Base-by-base conservation (phyloP, 1,284 basidiomycete species). In the Heimioporus retisporus region DNA sequence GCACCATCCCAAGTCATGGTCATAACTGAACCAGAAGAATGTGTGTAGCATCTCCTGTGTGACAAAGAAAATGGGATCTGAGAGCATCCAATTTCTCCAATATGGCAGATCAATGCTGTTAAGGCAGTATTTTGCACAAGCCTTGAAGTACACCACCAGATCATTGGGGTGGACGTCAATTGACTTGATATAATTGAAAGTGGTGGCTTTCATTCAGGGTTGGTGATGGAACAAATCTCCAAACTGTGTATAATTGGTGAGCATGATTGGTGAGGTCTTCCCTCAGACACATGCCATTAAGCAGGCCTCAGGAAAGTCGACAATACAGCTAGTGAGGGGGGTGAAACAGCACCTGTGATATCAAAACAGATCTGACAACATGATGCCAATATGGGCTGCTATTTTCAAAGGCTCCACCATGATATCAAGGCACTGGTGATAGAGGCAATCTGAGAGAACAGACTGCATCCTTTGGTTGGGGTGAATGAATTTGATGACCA, bases 391-490 rank as follows among this genome's bases (percentile, higher is more conserved):
- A 19, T 60, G 13, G n/a, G 77, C 77, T 13, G 75, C 78, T 4
- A 46, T 63, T 57, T 80, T 81, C n/a, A 81, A 68, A 2, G 77
- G 78, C 2, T 60, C 42, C 10, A 75, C 59, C 19, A 81, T 65
- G 21, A 79, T 71, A 57, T 80, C 75, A 8, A 81, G 66, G 48
- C 71, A 74, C 14, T 71, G 50, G 62, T 82, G 81, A 48, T 74
- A 71, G 1, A 81, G 66, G 1, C 74, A 68, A n/a, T 59, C 65
- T n/a, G 16, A 28, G 4, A 67, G 59, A 11, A 68, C 13, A 4
- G 58, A n/a, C 3, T 59, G 6, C 50, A 64, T 64, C 19, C 19
- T 19, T 15, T 58, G 53, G 15, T 60, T 50, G 7, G 40, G 46
- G 46, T 69, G 56, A 40, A 65, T 66, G 46, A 78, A 82, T 46